Evolutionary conservation across 2,329 filamentous ascomycete species (phyloP).

Genomic region (Fonsecaea erecta): DNA sequence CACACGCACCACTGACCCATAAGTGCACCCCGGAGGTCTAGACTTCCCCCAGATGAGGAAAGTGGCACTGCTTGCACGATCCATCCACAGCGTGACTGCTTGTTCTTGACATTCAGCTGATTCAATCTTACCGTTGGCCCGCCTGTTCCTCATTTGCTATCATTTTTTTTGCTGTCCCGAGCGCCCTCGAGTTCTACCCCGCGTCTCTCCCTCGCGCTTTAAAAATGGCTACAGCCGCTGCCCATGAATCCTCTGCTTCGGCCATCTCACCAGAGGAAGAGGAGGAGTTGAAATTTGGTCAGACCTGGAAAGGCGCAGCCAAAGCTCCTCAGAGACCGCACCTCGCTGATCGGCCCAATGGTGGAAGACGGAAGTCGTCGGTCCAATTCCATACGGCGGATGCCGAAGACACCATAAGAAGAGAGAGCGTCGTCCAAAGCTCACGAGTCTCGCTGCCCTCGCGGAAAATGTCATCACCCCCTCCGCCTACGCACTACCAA

Average conservation of each 20-base stretch:
- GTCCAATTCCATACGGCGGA: slow-evolving; percentile 38
- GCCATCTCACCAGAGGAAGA: slow-evolving; percentile 27
- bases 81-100: slow-evolving; percentile 8
- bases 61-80: slow-evolving; percentile 24
- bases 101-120: slow-evolving; percentile 13
- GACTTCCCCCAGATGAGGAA: slow-evolving; percentile 25
- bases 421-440: slow-evolving; percentile 35
- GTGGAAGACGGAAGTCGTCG: slow-evolving; percentile 34
- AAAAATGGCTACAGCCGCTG: slow-evolving; percentile 23
- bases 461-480: slow-evolving; percentile 44
- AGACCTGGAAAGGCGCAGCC: slow-evolving; percentile 36
- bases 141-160: slow-evolving; percentile 17
- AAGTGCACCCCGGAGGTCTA: slow-evolving; percentile 14
- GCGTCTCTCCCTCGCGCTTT: slow-evolving; percentile 13
- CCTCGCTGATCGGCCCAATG: slow-evolving; percentile 15
- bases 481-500: slow-evolving; percentile 62
- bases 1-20: neutral
- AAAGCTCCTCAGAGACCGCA: slow-evolving; percentile 24
- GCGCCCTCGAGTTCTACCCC: slow-evolving; percentile 22
- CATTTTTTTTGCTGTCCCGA: neutral
- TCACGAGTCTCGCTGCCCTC: slow-evolving; percentile 27
- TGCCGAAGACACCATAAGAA: slow-evolving; percentile 37
- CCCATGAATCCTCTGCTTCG: slow-evolving; percentile 19
- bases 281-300: slow-evolving; percentile 34
- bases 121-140: slow-evolving; percentile 13